Evolutionary conservation across 208 protist genomes (phyloP).

Genomic region (Zelonia costaricensis): DNA sequence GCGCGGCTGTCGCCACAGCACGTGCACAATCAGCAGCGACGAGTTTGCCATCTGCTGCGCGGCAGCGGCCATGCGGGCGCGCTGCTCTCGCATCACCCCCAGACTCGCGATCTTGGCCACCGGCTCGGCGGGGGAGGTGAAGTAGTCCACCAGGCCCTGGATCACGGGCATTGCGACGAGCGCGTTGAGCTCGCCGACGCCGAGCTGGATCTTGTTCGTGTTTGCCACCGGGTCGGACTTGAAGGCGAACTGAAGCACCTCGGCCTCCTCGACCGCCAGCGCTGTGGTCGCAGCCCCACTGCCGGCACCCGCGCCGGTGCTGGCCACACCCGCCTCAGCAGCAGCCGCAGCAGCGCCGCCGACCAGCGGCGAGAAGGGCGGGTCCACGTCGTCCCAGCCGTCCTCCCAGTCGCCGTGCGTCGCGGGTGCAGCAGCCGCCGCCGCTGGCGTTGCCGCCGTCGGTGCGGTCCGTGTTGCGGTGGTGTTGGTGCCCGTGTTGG

Average conservation of each 20-base stretch:
- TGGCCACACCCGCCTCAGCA: neutral
- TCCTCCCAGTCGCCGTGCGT: constrained; percentile 18
- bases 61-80: constrained; percentile 55
- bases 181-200: constrained; percentile 59
- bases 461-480: neutral
- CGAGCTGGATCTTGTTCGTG: constrained; percentile 53
- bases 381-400: constrained; percentile 18
- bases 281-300: neutral
- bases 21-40: constrained; percentile 42
- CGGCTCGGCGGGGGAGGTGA: constrained; percentile 63
- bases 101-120: constrained; percentile 75
- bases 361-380: constrained; percentile 11
- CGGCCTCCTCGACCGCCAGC: constrained; percentile 5
- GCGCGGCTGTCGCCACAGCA: constrained; percentile 75
- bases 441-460: neutral
- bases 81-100: constrained; percentile 82
- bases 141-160: constrained; percentile 72
- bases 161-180: constrained; percentile 68
- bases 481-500: neutral
- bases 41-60: constrained; percentile 60
- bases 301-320: neutral
- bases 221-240: constrained; percentile 39
- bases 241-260: constrained; percentile 50
- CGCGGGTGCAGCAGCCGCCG: neutral
- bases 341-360: constrained; percentile 9